Evolutionary conservation across 768 basidiomycete species (phyloP).

Genomic region (Rhodotorula diobovata): DNA sequence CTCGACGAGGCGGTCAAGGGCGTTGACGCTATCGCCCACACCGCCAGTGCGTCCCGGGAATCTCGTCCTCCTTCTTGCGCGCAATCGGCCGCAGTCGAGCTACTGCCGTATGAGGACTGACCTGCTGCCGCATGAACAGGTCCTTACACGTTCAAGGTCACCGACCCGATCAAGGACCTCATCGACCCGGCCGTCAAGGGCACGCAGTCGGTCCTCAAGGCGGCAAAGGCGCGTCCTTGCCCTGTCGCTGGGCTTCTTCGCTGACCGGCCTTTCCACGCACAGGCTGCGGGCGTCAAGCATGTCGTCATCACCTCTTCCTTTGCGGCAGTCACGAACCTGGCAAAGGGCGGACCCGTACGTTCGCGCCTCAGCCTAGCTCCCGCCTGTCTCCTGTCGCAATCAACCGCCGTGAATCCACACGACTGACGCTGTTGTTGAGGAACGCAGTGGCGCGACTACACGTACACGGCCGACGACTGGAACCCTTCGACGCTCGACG

Average conservation of each 20-base stretch:
- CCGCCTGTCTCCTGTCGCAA: no score
- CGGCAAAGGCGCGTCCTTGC: conserved; percentile 20
- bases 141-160: conserved; percentile 16
- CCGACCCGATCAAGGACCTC: conserved; percentile 35
- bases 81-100: no score
- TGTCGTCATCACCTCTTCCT: conserved; percentile 40
- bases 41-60: conserved; percentile 24
- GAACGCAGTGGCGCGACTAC: conserved; percentile 34
- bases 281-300: conserved; percentile 30
- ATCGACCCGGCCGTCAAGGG: conserved; percentile 42
- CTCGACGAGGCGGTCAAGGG: conserved; percentile 22
- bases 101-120: not conserved
- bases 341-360: conserved; percentile 25
- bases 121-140: not conserved
- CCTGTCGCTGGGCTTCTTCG: not conserved
- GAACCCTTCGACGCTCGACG: conserved; percentile 39
- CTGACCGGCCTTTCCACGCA: not conserved
- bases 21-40: conserved; percentile 29
- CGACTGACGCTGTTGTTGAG: not conserved
- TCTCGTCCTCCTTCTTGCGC: no score
- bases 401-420: no score
- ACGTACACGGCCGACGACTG: conserved; percentile 40
- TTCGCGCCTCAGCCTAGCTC: not conserved
- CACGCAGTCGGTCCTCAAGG: conserved; percentile 36
- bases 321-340: conserved; percentile 39